A percentile compares a stretch with the other conserved stretches of the same genome.
Conservation (phyloP, 257 asterid species). For the Plantago major region DNA sequence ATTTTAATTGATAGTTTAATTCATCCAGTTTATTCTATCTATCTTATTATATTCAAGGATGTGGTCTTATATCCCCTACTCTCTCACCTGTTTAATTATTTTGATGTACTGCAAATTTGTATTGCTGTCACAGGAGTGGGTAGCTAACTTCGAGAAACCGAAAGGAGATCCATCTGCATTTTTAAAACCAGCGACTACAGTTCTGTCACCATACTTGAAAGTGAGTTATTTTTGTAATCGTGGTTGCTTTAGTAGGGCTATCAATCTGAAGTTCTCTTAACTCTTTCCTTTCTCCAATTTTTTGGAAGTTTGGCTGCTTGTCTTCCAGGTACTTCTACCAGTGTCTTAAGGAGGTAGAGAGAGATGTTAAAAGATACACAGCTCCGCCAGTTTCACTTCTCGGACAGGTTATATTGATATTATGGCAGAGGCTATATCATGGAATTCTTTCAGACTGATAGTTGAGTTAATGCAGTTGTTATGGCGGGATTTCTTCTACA, state of each 20-base stretch:
- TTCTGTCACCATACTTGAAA: slow-evolving; percentile 86
- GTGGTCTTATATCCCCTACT: not conserved
- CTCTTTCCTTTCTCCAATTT: slow-evolving; percentile 30
- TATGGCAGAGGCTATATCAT: slow-evolving; percentile 3
- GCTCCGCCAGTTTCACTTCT: slow-evolving; percentile 98
- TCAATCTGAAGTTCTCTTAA: slow-evolving; percentile 24
- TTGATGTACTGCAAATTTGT: slow-evolving; percentile 8
- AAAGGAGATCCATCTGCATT: slow-evolving; percentile 93
- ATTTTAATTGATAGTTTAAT: too few species aligned
- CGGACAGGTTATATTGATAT: slow-evolving; percentile 61
- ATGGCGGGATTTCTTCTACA: slow-evolving; percentile 96
- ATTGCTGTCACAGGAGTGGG: slow-evolving; percentile 71
- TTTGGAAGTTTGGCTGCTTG: slow-evolving; percentile 90
- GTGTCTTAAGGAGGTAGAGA: slow-evolving; percentile 73
- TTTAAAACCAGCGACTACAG: slow-evolving; percentile 87
- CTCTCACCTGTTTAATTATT: not conserved
- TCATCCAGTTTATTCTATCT: too few species aligned
- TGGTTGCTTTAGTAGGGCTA: slow-evolving; percentile 9
- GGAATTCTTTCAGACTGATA: slow-evolving; percentile 17
- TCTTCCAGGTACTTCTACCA: slow-evolving; percentile 95
- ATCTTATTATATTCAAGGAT: too few species aligned
- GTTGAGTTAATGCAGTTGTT: slow-evolving; percentile 52
- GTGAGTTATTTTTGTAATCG: slow-evolving; percentile 33
- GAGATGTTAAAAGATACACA: slow-evolving; percentile 60
- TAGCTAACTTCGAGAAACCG: slow-evolving; percentile 92